Evolutionary conservation across 2,329 filamentous ascomycete species (phyloP), one percentile per base, ranked within the genome.

Genomic region (Gaeumannomyces sp.): DNA sequence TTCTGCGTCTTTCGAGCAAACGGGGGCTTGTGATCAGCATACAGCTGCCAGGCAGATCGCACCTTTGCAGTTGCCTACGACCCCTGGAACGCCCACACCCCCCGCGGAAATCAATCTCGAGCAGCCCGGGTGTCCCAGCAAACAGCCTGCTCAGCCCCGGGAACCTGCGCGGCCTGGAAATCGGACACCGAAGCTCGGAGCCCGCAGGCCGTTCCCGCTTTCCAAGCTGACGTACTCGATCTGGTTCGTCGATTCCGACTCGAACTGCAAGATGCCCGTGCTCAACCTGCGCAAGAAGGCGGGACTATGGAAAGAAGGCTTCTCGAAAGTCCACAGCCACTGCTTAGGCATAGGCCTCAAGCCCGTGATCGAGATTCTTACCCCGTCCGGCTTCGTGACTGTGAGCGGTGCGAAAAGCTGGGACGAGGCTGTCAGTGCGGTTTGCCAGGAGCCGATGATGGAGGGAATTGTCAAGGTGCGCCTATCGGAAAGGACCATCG

Each of bases 321-420:
- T 22, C 59, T 35, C 16, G 29, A 19, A 8, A 13, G 59, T 60
- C 6, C 14, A 7, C 27, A 31, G 19, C 59, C 31, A n/a, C 27
- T 60, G 59, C 31, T 1, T 19, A 13, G 5, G 6, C 6, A 16
- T 60, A 6, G 31, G 59, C 27, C 5, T 60, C 28, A 8, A n/a
- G 29, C 27, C 27, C 7, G 31, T 35, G 59, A 11, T 73, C 74
- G 77, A 80, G 25, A 79, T 80, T 28, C 74, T 82, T 65, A 71
- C 66, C 7, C 73, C 71, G 2, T 78, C 79, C 5, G 80, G 79
- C 19, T 80, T 82, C 69, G 76, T 79, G 64, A 79, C 81, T 61
- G 79, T 60, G 59, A 6, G 7, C 5, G n/a, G 6, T 6, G 7
- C 7, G 16, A 25, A 16, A 31, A 31, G 31, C 27, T 60, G 59